Evolutionary conservation across 2,329 filamentous ascomycete species (phyloP), one percentile per base, ranked within the genome.

Genomic region (Aspergillus quadrilineatus): DNA sequence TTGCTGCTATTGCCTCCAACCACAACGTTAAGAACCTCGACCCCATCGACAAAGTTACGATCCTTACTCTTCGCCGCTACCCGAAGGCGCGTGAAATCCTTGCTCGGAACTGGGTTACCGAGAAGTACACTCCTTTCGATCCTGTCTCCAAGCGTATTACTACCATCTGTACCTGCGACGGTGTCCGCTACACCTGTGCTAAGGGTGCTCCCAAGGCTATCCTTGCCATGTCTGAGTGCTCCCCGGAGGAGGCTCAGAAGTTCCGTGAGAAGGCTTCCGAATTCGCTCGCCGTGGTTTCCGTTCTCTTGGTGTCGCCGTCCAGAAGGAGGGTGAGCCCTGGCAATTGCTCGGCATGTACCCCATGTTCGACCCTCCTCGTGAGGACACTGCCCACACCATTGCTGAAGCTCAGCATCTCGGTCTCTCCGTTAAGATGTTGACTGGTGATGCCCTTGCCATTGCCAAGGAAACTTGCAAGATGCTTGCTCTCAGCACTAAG

Each of bases 91-190:
- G 87, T 74, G 87, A 90, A 72, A 90, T 90, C 69, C 81, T 90
- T 60, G 82, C 85, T 66, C 82, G 87, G 69, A 87, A 88, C 73
- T 91, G 88, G 88, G 82, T 82, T 74, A 90, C 88, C 26, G 85
- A 89, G 77, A 89, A 89, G 75, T 90, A 89, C 80, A 89, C 83
- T 70, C 70, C 70, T 49, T 73, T 90, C 80, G 88, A 90, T 75
- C 88, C 88, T 52, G 88, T 90, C 71, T 90, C 87, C 69, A 90
- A 90, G 82, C 86, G 87, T 72, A 90, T 90, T 69, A 90, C 87
- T 55, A 82, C 86, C 60, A 76, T 89, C 70, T 87, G 84, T 75
- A 82, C 82, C 55, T 85, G 87, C 73, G 85, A 88, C 68, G 84
- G 85, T 66, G 87, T 89, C 74, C 82, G 79, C 61, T 90, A 88